These are phyloP conservation scores for Pythium dissimile DNA, from an alignment of 352 stramenopile genomes.

Conservation along the genomic window DNA sequence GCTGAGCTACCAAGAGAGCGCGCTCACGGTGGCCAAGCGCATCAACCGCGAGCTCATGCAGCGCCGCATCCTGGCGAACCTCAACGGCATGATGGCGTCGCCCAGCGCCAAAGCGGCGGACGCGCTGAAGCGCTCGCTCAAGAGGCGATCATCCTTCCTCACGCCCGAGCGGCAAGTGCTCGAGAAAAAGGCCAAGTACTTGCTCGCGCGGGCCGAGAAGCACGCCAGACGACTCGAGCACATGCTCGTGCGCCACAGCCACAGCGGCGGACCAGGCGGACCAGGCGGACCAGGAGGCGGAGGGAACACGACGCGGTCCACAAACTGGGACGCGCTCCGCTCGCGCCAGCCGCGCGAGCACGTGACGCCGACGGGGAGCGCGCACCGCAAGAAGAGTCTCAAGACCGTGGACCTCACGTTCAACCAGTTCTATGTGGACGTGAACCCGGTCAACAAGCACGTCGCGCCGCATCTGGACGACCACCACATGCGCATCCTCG, in stretches of 20 bases:
- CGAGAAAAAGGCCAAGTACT: slow-evolving; percentile 63
- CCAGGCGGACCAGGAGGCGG: too few species aligned
- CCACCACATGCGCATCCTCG: slow-evolving; percentile 31
- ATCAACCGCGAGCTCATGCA: slow-evolving; percentile 29
- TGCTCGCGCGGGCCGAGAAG: slow-evolving; percentile 43
- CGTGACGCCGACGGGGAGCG: too few species aligned
- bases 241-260: neutral
- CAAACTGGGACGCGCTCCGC: slow-evolving; percentile 3
- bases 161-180: slow-evolving; percentile 41
- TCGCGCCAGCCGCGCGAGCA: slow-evolving; percentile 2
- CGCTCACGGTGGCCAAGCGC: slow-evolving; percentile 40
- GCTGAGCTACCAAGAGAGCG: slow-evolving; percentile 33
- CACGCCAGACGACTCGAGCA: slow-evolving; percentile 25
- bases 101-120: neutral
- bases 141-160: slow-evolving; percentile 14
- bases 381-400: slow-evolving; percentile 13
- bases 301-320: too few species aligned
- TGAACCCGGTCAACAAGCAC: slow-evolving; percentile 62
- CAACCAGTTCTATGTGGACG: slow-evolving; percentile 43
- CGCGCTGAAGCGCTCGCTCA: neutral
- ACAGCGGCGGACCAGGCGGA: neutral
- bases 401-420: slow-evolving; percentile 29
- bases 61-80: slow-evolving; percentile 29
- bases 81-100: slow-evolving; percentile 26
- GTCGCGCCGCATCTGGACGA: slow-evolving; percentile 38